These are phyloP conservation scores for Logfia minima DNA, from an alignment of 129 eudicot genomes.

Conservation along the genomic window DNA sequence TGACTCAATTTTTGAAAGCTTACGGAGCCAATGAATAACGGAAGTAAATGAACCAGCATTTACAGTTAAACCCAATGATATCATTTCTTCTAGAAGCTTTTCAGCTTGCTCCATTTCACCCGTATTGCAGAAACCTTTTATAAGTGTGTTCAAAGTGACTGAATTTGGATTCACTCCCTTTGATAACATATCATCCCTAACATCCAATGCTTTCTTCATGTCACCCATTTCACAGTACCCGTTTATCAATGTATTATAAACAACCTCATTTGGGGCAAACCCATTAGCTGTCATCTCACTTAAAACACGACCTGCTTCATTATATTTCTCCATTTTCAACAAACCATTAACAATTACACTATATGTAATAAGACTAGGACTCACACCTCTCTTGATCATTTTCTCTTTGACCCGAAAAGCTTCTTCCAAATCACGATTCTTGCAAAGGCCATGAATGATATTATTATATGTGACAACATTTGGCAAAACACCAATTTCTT, in stretches of 20 bases:
- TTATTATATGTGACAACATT: slow-evolving; percentile 74
- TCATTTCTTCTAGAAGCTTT: slow-evolving; percentile 52
- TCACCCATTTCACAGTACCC: slow-evolving; percentile 72
- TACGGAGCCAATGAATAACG: slow-evolving; percentile 52
- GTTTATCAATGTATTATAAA: slow-evolving; percentile 66
- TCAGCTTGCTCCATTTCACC: slow-evolving; percentile 50
- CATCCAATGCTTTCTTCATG: slow-evolving; percentile 44
- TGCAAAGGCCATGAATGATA: slow-evolving; percentile 67
- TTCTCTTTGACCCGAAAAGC: slow-evolving; percentile 58
- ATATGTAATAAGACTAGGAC: slow-evolving; percentile 61
- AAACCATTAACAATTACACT: slow-evolving; percentile 61
- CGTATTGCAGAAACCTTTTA: slow-evolving; percentile 58
- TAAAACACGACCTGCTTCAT: slow-evolving; percentile 53
- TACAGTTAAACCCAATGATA: slow-evolving; percentile 42
- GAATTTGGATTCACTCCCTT: slow-evolving; percentile 61
- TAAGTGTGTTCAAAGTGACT: slow-evolving; percentile 55
- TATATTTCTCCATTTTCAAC: slow-evolving; percentile 45
- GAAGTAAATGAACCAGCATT: slow-evolving; percentile 51
- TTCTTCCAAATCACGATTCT: slow-evolving; percentile 41
- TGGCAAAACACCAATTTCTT: slow-evolving; percentile 49
- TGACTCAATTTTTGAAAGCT: slow-evolving; percentile 41
- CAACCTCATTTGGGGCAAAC: slow-evolving; percentile 59
- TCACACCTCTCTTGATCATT: slow-evolving; percentile 55
- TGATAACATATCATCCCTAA: slow-evolving; percentile 60
- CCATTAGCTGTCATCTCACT: slow-evolving; percentile 63